phyloP scores from a whole-genome alignment of 305 asterid genomes.

The Solanum aculeatissimum region DNA sequence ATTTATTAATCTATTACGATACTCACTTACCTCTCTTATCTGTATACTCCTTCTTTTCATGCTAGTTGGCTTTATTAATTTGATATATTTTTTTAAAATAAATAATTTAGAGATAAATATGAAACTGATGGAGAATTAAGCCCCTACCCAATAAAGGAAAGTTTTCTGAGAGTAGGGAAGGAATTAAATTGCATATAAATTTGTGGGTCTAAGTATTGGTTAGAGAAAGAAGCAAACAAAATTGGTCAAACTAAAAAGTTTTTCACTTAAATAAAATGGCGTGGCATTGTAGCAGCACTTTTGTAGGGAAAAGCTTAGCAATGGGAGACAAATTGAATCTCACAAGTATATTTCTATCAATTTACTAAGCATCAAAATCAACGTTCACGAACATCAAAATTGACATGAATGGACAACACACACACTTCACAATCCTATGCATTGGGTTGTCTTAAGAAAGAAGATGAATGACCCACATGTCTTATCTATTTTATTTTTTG shows the following conservation, averaged over 20 bases:
- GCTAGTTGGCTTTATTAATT: too few relatives aligned
- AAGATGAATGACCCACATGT: neutral
- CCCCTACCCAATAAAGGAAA: neutral
- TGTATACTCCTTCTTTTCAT: too few relatives aligned
- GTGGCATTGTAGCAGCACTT: neutral
- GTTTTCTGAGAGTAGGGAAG: neutral
- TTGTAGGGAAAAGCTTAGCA: neutral
- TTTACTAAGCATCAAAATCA: constrained; percentile 6
- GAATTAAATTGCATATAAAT: neutral
- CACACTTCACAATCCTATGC: neutral
- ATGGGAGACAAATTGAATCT: constrained; percentile 18
- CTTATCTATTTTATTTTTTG: neutral
- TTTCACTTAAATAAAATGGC: neutral
- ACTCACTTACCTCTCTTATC: too few relatives aligned
- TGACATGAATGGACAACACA: neutral
- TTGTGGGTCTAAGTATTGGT: neutral
- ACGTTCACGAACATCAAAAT: constrained; percentile 8
- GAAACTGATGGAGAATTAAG: neutral
- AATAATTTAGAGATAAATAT: too few relatives aligned
- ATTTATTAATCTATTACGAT: too few relatives aligned
- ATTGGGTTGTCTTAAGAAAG: neutral
- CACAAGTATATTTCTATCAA: neutral
- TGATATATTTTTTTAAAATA: too few relatives aligned
- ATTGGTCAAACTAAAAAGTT: neutral
- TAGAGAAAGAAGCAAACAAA: neutral